A percentile compares a stretch with the other conserved stretches of the same genome.
phyloP scores from a whole-genome alignment of 179 eudicot species.

The Beta corolliflora region DNA sequence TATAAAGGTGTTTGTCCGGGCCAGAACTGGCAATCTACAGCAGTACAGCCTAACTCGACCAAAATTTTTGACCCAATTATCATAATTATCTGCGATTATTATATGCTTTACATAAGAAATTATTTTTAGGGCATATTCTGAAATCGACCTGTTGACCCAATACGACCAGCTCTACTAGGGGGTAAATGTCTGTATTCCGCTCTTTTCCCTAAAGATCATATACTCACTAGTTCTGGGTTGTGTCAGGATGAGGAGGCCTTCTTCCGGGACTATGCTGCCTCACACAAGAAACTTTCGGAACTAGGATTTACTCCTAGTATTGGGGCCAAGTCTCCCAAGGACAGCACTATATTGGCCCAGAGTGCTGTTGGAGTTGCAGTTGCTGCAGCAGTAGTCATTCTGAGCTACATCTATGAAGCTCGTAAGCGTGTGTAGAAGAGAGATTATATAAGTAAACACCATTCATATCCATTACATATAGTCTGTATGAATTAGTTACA shows the following conservation, averaged over 20 bases:
- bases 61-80: too few relatives aligned
- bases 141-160: too few relatives aligned
- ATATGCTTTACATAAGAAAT: too few relatives aligned
- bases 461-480: constrained; percentile 21
- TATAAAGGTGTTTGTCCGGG: neutral
- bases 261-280: constrained; percentile 77
- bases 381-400: constrained; percentile 77
- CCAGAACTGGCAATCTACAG: too few relatives aligned
- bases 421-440: constrained; percentile 53
- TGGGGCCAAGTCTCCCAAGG: constrained; percentile 47
- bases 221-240: neutral
- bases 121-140: too few relatives aligned
- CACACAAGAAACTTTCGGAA: constrained; percentile 95
- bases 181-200: neutral
- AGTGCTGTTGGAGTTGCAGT: constrained; percentile 78
- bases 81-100: too few relatives aligned
- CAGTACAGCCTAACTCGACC: too few relatives aligned
- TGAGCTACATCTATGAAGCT: constrained; percentile 74
- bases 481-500: constrained; percentile 17
- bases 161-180: too few relatives aligned
- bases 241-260: constrained; percentile 95
- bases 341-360: constrained; percentile 62
- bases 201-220: neutral
- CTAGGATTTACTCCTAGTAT: constrained; percentile 63
- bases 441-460: constrained; percentile 4